phyloP scores from a whole-genome alignment of 257 asterid genomes.

The Ballota nigra region DNA sequence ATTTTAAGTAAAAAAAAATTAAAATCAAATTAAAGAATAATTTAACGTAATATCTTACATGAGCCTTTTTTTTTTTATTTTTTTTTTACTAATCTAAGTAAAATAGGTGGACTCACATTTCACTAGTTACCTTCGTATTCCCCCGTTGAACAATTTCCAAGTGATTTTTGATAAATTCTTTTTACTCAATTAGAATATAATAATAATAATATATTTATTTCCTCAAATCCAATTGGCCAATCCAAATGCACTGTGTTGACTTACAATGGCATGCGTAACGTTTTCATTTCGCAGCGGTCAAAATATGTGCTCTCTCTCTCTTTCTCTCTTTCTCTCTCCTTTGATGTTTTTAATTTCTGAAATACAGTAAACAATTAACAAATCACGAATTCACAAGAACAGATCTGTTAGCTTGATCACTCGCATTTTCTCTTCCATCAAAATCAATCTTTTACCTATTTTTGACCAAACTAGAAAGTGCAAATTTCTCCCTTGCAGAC shows the following conservation, averaged over 20 bases:
- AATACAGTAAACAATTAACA: not conserved
- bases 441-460: constrained; percentile 8
- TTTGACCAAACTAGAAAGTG: constrained; percentile 26
- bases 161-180: not conserved
- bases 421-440: constrained; percentile 15
- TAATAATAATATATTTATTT: not conserved
- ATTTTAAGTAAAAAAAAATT: too few relatives aligned
- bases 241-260: constrained; percentile 22
- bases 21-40: too few relatives aligned
- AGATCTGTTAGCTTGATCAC: constrained; percentile 34
- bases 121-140: too few relatives aligned
- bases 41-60: too few relatives aligned
- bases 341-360: constrained; percentile 11
- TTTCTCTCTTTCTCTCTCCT: not conserved
- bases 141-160: not conserved
- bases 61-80: too few relatives aligned
- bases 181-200: not conserved
- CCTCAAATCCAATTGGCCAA: not conserved
- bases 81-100: too few relatives aligned
- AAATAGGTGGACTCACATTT: too few relatives aligned
- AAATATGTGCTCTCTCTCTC: not conserved
- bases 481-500: constrained; percentile 12
- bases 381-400: constrained; percentile 9
- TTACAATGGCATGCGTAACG: constrained; percentile 1
- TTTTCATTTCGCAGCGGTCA: constrained; percentile 3